Conservation (phyloP, 2,329 filamentous ascomycete species). For the Diaporthe caulivora region DNA sequence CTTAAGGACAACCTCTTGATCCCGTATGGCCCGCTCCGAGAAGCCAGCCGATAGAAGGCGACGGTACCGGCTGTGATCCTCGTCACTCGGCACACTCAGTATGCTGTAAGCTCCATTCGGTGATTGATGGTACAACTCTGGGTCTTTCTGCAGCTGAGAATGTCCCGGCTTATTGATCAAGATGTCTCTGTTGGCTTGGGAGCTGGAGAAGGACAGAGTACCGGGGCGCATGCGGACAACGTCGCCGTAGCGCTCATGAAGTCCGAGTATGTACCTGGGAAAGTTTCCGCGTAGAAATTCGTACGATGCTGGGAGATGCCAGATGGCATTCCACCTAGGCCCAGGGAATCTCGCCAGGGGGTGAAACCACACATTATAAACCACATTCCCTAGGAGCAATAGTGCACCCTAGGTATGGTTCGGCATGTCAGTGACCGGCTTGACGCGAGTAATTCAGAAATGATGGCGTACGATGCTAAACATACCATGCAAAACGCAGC, state of each 20-base stretch:
- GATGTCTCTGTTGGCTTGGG: conserved; percentile 49
- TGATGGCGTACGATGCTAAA: background rate
- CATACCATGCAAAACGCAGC: background rate
- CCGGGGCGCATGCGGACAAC: conserved; percentile 44
- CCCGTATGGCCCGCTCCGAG: conserved; percentile 24
- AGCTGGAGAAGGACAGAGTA: conserved; percentile 49
- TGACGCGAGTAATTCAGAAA: background rate
- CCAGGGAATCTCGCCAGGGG: conserved; percentile 32
- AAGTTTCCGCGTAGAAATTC: conserved; percentile 23
- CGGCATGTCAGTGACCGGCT: background rate
- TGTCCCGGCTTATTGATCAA: conserved; percentile 29
- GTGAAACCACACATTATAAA: conserved; percentile 38
- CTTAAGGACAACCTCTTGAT: conserved; percentile 24
- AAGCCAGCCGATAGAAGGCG: conserved; percentile 28
- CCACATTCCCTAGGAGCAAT: background rate
- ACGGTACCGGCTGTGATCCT: conserved; percentile 24
- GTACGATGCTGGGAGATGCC: conserved; percentile 1
- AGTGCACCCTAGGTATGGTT: background rate
- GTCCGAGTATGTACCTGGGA: background rate
- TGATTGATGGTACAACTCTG: conserved; percentile 32
- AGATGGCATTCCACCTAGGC: conserved; percentile 31
- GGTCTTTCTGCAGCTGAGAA: conserved; percentile 17
- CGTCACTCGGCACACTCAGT: conserved; percentile 16
- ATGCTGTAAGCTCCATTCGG: conserved; percentile 27
- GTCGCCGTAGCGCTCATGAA: conserved; percentile 29